These are phyloP conservation scores for Populus euphratica DNA, from an alignment of 345 rosid genomes.

Conservation along the genomic window DNA sequence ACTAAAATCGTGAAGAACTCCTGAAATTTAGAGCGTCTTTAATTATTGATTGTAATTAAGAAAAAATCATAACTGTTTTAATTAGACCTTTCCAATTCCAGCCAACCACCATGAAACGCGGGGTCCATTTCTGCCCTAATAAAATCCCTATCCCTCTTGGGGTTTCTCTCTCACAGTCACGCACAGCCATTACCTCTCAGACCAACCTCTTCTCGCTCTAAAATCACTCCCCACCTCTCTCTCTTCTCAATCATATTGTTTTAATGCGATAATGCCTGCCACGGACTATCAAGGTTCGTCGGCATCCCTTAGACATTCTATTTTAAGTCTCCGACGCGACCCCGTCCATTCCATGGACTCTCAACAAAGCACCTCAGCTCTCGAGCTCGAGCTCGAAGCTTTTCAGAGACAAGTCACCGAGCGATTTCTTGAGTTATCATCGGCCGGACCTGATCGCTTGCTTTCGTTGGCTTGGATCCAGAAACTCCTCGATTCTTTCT, in stretches of 20 bases:
- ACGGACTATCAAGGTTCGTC: conserved; percentile 30
- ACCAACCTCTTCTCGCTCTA: not conserved
- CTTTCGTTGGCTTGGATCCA: conserved; percentile 63
- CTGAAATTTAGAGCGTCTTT: not conserved
- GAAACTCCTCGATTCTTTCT: conserved; percentile 50
- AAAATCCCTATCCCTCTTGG: not conserved
- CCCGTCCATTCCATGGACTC: conserved; percentile 45
- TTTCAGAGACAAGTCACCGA: conserved; percentile 62
- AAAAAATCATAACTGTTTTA: not conserved
- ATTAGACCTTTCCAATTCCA: not conserved
- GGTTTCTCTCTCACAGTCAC: conserved; percentile 13
- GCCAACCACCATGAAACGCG: conserved; percentile 17
- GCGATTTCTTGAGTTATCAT: conserved; percentile 48
- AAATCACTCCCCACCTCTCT: not conserved
- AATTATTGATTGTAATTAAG: not conserved
- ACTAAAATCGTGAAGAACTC: not conserved
- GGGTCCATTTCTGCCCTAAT: conserved; percentile 8
- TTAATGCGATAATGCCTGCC: conserved; percentile 23
- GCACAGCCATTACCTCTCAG: not conserved
- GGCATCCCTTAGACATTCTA: conserved; percentile 34
- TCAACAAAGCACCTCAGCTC: conserved; percentile 24
- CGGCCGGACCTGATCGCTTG: conserved; percentile 35
- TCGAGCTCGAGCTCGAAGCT: conserved; percentile 50
- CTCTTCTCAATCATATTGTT: not conserved
- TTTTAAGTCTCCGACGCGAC: conserved; percentile 40